phyloP scores from a whole-genome alignment of 2,329 filamentous ascomycete genomes.

The Penicillium aurantiogriseum region DNA sequence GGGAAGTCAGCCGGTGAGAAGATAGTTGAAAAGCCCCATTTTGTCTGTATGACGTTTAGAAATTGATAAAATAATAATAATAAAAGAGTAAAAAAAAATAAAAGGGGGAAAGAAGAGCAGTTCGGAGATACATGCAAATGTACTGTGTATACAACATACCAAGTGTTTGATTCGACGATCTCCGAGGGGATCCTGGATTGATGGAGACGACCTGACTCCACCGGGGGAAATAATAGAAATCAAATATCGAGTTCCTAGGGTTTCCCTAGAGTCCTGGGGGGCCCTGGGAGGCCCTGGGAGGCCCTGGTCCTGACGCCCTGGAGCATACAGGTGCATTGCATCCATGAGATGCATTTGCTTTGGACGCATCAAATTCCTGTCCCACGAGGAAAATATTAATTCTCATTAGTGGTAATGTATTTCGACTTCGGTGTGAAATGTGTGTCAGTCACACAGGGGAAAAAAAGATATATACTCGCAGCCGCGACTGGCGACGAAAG shows the following conservation, averaged over 20 bases:
- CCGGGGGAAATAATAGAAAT: neutral
- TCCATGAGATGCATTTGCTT: conserved; percentile 8
- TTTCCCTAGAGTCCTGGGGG: no score
- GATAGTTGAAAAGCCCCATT: conserved; percentile 2
- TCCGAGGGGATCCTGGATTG: conserved; percentile 14
- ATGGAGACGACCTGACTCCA: conserved; percentile 17
- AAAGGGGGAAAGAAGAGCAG: conserved; percentile 2
- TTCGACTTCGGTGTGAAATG: conserved; percentile 9
- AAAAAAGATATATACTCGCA: conserved; percentile 10
- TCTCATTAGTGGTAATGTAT: conserved; percentile 12
- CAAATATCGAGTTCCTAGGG: neutral
- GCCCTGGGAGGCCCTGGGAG: no score
- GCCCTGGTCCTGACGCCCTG: neutral
- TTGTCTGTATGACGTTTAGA: conserved; percentile 9
- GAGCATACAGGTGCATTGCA: conserved; percentile 10
- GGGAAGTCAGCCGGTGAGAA: conserved; percentile 9
- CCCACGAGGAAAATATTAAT: conserved; percentile 11
- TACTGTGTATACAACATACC: neutral
- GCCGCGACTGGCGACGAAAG: conserved; percentile 26
- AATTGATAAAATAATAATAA: neutral
- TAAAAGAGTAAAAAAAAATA: neutral
- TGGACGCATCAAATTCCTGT: conserved; percentile 13
- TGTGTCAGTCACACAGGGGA: conserved; percentile 9
- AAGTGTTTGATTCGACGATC: conserved; percentile 13
- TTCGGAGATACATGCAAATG: conserved; percentile 17